phyloP scores from a whole-genome alignment of 331 rosid species.

The Telfairia occidentalis region DNA sequence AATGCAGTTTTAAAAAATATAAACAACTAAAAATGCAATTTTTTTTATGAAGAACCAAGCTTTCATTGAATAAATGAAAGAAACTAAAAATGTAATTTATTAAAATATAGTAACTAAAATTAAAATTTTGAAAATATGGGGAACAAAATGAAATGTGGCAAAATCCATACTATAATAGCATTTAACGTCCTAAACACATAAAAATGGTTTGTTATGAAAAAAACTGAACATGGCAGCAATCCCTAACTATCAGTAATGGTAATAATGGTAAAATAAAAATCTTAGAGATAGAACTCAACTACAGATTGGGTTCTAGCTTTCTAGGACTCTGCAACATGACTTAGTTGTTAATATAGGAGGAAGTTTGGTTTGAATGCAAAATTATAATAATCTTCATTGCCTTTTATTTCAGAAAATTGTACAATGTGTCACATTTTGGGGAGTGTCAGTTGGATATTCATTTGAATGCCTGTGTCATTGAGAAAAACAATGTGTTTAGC shows the following conservation, averaged over 20 bases:
- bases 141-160: not conserved
- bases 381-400: not conserved
- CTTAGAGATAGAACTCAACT: not conserved
- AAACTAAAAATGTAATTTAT: not conserved
- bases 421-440: not conserved
- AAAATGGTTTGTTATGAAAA: not conserved
- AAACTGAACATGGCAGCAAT: not conserved
- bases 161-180: not conserved
- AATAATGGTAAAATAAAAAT: not conserved
- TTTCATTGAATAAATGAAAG: too few species aligned
- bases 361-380: not conserved
- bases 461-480: not conserved
- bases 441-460: not conserved
- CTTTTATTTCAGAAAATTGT: not conserved
- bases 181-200: not conserved
- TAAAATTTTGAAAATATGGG: not conserved
- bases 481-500: not conserved
- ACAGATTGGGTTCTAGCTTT: not conserved
- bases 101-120: not conserved
- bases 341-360: not conserved
- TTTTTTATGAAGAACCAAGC: too few species aligned
- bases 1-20: too few species aligned
- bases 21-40: too few species aligned
- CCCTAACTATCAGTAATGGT: not conserved
- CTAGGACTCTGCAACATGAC: conserved; percentile 1